Evolutionary conservation across 2,329 filamentous ascomycete species (phyloP).

Genomic region (Phyllosticta capitalensis): DNA sequence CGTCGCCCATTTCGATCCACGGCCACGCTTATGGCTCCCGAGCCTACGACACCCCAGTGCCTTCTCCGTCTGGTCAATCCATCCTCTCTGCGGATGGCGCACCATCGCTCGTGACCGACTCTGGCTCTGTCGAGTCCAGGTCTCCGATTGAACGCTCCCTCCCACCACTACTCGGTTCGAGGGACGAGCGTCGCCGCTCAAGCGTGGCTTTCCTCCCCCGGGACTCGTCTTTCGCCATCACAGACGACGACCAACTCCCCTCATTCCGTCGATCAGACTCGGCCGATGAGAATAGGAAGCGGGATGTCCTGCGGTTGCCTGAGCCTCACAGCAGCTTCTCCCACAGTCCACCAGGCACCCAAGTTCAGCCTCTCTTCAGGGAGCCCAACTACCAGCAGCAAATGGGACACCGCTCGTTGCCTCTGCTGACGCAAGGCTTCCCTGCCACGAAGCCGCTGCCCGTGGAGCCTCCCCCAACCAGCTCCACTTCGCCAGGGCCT

Average conservation of each 20-base stretch:
- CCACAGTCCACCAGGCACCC: neutral
- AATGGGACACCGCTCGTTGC: neutral
- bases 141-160: constrained; percentile 38
- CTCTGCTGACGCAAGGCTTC: constrained; percentile 23
- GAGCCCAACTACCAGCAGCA: constrained; percentile 4
- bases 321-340: neutral
- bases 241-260: constrained; percentile 21
- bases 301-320: constrained; percentile 17
- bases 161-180: constrained; percentile 23
- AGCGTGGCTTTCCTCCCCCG: constrained; percentile 26
- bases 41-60: constrained; percentile 47
- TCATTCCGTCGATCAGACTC: neutral
- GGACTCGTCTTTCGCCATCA: constrained; percentile 26
- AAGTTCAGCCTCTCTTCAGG: constrained; percentile 4
- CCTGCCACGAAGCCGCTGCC: constrained; percentile 5
- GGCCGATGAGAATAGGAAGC: constrained; percentile 10
- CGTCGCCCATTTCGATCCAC: constrained; percentile 22
- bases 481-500: constrained; percentile 21
- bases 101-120: constrained; percentile 63
- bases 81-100: constrained; percentile 55
- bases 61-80: constrained; percentile 53
- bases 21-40: constrained; percentile 17
- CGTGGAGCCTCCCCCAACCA: neutral
- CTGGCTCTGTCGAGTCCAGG: constrained; percentile 34
- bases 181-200: constrained; percentile 29